These are phyloP conservation scores for Botrytis elliptica DNA, from an alignment of 2,329 filamentous ascomycete species.

Conservation along the genomic window DNA sequence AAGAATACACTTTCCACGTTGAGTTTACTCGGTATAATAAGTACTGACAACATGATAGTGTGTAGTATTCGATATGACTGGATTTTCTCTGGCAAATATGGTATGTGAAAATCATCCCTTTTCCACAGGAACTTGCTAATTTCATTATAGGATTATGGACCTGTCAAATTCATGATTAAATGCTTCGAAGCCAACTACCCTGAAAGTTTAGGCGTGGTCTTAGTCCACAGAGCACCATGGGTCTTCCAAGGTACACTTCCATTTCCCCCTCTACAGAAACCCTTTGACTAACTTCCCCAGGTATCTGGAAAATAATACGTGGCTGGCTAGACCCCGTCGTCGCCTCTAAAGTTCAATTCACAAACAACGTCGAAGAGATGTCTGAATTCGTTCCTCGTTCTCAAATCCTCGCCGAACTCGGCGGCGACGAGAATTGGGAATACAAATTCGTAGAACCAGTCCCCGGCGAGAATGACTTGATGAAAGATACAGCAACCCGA, in stretches of 20 bases:
- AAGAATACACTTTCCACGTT: conserved; percentile 44
- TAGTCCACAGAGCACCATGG: conserved; percentile 97
- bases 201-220: conserved; percentile 81
- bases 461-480: conserved; percentile 70
- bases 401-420: conserved; percentile 78
- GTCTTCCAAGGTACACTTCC: conserved; percentile 74
- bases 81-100: conserved; percentile 95
- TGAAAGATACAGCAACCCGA: conserved; percentile 64
- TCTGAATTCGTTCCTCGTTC: conserved; percentile 69
- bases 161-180: conserved; percentile 99
- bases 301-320: conserved; percentile 93
- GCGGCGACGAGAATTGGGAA: conserved; percentile 79
- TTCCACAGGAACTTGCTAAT: conserved; percentile 26
- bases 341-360: conserved; percentile 90
- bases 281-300: conserved; percentile 43
- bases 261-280: background rate
- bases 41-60: conserved; percentile 53
- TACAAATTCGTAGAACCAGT: conserved; percentile 80
- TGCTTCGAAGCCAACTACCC: conserved; percentile 99
- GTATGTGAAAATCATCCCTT: conserved; percentile 44
- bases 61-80: conserved; percentile 93
- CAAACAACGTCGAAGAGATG: conserved; percentile 76
- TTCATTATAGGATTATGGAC: conserved; percentile 71
- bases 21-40: background rate
- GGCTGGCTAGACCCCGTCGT: conserved; percentile 98